These are phyloP conservation scores for Grigorovia humatica DNA, from an alignment of 805 yeast species.

Conservation along the genomic window DNA sequence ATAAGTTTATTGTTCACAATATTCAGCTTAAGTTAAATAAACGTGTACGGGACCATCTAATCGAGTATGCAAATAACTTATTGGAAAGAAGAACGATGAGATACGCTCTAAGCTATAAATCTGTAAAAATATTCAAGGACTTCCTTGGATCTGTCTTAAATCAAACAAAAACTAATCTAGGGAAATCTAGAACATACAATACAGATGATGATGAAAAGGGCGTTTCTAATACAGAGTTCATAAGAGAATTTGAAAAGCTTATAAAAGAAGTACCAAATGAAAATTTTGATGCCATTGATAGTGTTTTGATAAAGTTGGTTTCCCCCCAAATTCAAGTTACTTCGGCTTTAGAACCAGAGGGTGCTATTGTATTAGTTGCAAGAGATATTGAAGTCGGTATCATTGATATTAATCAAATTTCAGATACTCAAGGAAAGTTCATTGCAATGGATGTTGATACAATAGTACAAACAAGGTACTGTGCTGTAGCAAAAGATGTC, in stretches of 20 bases:
- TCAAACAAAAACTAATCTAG: conserved; percentile 8
- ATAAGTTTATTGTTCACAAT: conserved; percentile 48
- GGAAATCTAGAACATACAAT: background rate
- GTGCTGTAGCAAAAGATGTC: conserved; percentile 45
- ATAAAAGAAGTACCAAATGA: conserved; percentile 33
- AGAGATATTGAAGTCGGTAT: conserved; percentile 50
- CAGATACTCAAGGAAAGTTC: conserved; percentile 21
- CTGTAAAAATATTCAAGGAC: conserved; percentile 40
- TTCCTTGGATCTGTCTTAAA: conserved; percentile 21
- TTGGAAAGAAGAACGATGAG: conserved; percentile 34
- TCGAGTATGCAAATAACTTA: conserved; percentile 37
- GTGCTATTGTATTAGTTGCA: conserved; percentile 44
- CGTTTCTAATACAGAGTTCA: conserved; percentile 24
- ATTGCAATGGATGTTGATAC: conserved; percentile 25
- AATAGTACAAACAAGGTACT: conserved; percentile 46
- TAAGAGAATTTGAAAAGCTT: conserved; percentile 38
- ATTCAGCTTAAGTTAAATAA: conserved; percentile 48
- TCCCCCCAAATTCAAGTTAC: conserved; percentile 55
- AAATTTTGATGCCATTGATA: conserved; percentile 36
- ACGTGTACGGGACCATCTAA: conserved; percentile 36
- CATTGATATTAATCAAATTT: conserved; percentile 34
- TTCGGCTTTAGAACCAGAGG: conserved; percentile 35
- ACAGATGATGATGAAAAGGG: conserved; percentile 16
- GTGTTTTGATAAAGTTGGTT: conserved; percentile 42
- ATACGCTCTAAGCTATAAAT: conserved; percentile 39